Base-by-base conservation (phyloP, 805 yeast species). In the Huiozyma sinensis region DNA sequence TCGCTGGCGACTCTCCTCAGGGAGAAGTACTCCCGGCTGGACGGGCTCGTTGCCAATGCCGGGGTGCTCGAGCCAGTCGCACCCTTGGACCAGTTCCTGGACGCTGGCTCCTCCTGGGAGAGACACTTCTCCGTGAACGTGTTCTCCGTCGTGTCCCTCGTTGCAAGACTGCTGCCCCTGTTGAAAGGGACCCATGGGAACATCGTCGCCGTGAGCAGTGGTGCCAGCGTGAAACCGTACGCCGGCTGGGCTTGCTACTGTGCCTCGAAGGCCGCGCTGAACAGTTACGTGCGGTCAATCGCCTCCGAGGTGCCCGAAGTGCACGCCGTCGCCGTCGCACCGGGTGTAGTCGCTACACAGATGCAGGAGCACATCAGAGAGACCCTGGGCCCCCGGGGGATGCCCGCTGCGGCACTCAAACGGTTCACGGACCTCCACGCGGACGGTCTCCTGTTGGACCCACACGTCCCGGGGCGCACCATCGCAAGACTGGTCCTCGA, bases 341-440 rank as follows among this genome's bases (percentile, higher is more conserved):
- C 97, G 0, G 97, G 98, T 4, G 95, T 87, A 1, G 97, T 92
- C 1, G 86, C 86, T 58, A 90, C 98, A 1, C 69, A 68, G 17
- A 90, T 92, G 97, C 97, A 92, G 65, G 60, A 51, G 6, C 81
- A 77, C 44, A 88, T 90, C 45, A 76, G 97, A 53, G 81, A 76
- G 12, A 70, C 63, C 38, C 77, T 65, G 47, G 69, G 75, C 50
- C 77, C 79, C 2, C 49, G 54, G 4, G 66, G 67, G 28, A 89
- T 89, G 96, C 67, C 72, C 0, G 65, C 69, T 0, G 77, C 73
- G 13, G 73, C 77, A 4, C 70, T 77, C 49, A 65, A 76, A 42
- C 69, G 80, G 48, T 90, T 90, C 63, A 65, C 70, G 6, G 81
- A 79, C 32, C 66, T 90, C 47, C 77, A 85, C 55, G 48, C 66